Conservation (phyloP, 1,284 basidiomycete genomes). For the Marasmius oreades region DNA sequence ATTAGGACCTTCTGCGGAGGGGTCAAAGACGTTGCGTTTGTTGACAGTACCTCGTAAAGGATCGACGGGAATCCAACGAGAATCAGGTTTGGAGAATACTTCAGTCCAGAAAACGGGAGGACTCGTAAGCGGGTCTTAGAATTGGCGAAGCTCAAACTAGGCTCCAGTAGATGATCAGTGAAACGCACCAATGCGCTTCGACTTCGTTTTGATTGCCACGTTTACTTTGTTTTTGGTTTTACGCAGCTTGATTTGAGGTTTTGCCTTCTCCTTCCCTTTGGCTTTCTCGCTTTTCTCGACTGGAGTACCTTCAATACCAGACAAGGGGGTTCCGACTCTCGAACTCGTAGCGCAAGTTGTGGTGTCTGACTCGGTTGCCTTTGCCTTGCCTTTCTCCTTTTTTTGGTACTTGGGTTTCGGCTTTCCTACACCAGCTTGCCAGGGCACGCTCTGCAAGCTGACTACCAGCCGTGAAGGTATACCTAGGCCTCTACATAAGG, state of each 20-base stretch:
- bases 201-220: slow-evolving; percentile 21
- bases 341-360: slow-evolving; percentile 29
- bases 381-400: slow-evolving; percentile 28
- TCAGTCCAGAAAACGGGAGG: slow-evolving; percentile 98
- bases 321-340: slow-evolving; percentile 4
- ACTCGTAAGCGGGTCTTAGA: slow-evolving; percentile 50
- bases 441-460: slow-evolving; percentile 89
- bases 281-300: slow-evolving; percentile 40
- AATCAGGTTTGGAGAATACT: slow-evolving; percentile 91
- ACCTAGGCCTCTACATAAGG: slow-evolving; percentile 82
- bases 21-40: slow-evolving; percentile 84
- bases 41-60: slow-evolving; percentile 80
- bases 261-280: slow-evolving; percentile 52
- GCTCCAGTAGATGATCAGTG: not conserved
- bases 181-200: not conserved
- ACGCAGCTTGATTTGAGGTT: slow-evolving; percentile 52
- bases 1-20: slow-evolving; percentile 25
- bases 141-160: not conserved
- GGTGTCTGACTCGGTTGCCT: slow-evolving; percentile 28
- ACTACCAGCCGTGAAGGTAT: slow-evolving; percentile 88
- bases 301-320: slow-evolving; percentile 35
- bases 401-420: slow-evolving; percentile 40
- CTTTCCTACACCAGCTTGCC: slow-evolving; percentile 63
- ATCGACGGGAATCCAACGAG: slow-evolving; percentile 92
- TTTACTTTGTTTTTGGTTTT: slow-evolving; percentile 46